phyloP scores from a whole-genome alignment of 202 grass and related monocot species.

The Hordeum pubiflorum region DNA sequence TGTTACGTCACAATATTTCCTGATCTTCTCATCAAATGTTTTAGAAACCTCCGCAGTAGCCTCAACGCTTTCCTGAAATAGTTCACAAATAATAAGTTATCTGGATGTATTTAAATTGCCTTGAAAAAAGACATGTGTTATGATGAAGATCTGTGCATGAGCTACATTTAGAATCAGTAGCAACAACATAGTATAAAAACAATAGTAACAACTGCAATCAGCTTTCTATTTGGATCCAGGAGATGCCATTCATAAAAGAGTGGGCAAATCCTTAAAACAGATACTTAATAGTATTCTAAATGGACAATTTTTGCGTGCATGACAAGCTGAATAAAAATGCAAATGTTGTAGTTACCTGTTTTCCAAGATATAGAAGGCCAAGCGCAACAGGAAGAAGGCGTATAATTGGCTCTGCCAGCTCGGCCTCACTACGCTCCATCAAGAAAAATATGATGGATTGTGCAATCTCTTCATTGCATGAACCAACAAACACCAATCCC shows the following conservation, averaged over 20 bases:
- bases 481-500: conserved; percentile 90
- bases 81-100: neutral
- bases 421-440: conserved; percentile 83
- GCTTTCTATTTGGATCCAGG: neutral
- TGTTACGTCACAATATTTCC: conserved; percentile 92
- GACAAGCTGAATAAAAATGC: neutral
- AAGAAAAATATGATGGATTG: conserved; percentile 86
- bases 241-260: neutral
- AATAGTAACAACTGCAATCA: neutral
- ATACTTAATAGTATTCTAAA: neutral
- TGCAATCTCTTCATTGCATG: conserved; percentile 98
- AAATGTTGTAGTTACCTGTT: conserved; percentile 55
- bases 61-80: conserved; percentile 74
- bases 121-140: neutral
- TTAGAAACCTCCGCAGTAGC: conserved; percentile 92
- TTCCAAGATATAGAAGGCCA: conserved; percentile 95
- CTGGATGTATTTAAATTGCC: neutral
- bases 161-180: conserved; percentile 9
- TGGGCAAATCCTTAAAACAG: neutral
- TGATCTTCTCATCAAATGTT: conserved; percentile 98
- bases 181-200: neutral
- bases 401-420: conserved; percentile 74
- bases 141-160: neutral
- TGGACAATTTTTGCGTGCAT: neutral
- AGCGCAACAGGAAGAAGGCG: conserved; percentile 82